A percentile compares a stretch with the other conserved stretches of the same genome.
phyloP scores from a whole-genome alignment of 1,139 yeast genomes.

The Ogataea hybrid region DNA sequence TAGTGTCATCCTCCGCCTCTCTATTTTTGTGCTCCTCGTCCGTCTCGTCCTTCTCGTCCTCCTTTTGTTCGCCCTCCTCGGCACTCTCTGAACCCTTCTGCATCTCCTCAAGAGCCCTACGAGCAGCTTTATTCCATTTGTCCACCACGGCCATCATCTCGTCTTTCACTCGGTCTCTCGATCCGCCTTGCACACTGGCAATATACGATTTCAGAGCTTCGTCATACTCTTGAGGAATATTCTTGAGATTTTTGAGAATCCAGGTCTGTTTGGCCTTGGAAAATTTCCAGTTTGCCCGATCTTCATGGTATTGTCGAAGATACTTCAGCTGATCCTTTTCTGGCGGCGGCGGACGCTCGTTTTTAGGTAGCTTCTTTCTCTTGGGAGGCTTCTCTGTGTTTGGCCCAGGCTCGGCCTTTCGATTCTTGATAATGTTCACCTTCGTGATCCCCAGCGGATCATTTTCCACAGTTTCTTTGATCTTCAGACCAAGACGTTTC shows the following conservation, averaged over 20 bases:
- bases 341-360: slow-evolving; percentile 71
- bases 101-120: slow-evolving; percentile 36
- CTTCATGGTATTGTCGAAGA: slow-evolving; percentile 61
- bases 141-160: slow-evolving; percentile 48
- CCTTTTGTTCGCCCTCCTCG: slow-evolving; percentile 1
- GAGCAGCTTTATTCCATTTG: slow-evolving; percentile 56
- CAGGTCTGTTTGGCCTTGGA: slow-evolving; percentile 94
- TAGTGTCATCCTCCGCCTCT: slow-evolving; percentile 11
- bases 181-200: slow-evolving; percentile 72
- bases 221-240: slow-evolving; percentile 56
- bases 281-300: slow-evolving; percentile 77
- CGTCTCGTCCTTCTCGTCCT: slow-evolving; percentile 14
- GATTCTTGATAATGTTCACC: slow-evolving; percentile 34
- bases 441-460: slow-evolving; percentile 43
- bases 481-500: slow-evolving; percentile 79
- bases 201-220: slow-evolving; percentile 56
- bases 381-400: slow-evolving; percentile 62
- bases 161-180: slow-evolving; percentile 54
- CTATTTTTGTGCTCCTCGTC: slow-evolving; percentile 7
- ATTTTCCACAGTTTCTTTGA: slow-evolving; percentile 40
- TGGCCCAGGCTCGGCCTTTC: slow-evolving; percentile 32
- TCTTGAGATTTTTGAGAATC: slow-evolving; percentile 68
- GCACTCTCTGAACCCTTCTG: slow-evolving; percentile 38
- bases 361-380: slow-evolving; percentile 71
- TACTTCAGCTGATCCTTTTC: slow-evolving; percentile 81